A percentile compares a stretch with the other conserved stretches of the same genome.
phyloP scores from a whole-genome alignment of 139 green algal genomes.

The Cymbomonas tetramitiformis region DNA sequence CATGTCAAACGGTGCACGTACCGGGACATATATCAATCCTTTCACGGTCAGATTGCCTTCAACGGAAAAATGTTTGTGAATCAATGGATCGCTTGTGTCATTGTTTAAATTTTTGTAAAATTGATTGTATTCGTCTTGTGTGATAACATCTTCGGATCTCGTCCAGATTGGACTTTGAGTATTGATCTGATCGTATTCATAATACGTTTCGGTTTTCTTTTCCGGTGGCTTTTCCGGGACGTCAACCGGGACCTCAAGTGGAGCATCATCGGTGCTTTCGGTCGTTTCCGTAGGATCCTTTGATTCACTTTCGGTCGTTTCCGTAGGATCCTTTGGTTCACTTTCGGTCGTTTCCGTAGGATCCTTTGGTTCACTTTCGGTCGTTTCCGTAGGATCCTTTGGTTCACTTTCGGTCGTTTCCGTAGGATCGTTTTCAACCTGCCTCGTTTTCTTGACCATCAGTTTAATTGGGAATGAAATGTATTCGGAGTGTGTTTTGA shows the following conservation, averaged over 20 bases:
- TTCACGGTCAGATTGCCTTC: constrained; percentile 94
- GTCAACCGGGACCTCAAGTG: too few species aligned
- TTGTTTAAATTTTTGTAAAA: constrained; percentile 86
- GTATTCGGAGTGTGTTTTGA: constrained; percentile 97
- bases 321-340: too few species aligned
- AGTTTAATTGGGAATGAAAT: constrained; percentile 95
- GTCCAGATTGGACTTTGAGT: constrained; percentile 95
- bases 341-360: too few species aligned
- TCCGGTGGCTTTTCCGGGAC: too few species aligned
- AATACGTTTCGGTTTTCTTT: too few species aligned
- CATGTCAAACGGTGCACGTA: constrained; percentile 94
- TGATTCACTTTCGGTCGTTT: too few species aligned
- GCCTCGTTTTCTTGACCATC: constrained; percentile 37
- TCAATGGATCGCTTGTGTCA: constrained; percentile 40
- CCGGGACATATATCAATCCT: constrained; percentile 79
- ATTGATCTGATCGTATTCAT: too few species aligned
- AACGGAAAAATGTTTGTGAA: constrained; percentile 47
- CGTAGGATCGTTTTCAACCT: constrained; percentile 72
- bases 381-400: too few species aligned
- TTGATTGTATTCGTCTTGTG: constrained; percentile 69
- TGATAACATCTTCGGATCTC: constrained; percentile 41
- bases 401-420: too few species aligned
- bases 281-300: too few species aligned
- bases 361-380: too few species aligned
- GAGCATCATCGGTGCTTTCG: too few species aligned